Percentiles rank a stretch among this genome's conserved stretches.
Evolutionary conservation across 2,329 filamentous ascomycete genomes (phyloP).

Genomic region (Penicillium fuscoglaucum): DNA sequence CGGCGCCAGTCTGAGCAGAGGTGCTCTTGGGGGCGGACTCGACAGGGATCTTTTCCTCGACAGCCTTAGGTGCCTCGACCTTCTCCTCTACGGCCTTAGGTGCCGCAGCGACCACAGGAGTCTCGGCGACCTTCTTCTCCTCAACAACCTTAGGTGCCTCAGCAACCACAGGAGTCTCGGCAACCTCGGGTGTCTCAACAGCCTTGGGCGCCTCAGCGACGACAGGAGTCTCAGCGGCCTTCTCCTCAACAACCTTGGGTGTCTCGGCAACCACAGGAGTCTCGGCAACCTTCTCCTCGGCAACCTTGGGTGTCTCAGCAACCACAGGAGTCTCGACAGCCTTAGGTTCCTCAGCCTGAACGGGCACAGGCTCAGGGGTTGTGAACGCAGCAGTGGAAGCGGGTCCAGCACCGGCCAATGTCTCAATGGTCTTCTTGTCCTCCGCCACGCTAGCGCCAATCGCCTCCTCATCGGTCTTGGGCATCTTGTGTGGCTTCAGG

Average conservation of each 20-base stretch:
- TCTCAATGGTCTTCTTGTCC: slow-evolving; percentile 21
- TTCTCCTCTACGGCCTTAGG: not conserved
- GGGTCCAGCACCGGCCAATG: slow-evolving; percentile 23
- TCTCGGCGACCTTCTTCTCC: not conserved
- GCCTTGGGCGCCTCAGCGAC: no score
- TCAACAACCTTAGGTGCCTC: slow-evolving; percentile 4
- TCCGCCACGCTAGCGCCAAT: slow-evolving; percentile 15
- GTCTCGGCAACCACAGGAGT: not conserved
- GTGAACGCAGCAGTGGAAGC: slow-evolving; percentile 24
- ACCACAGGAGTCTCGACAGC: not conserved
- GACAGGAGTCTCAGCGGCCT: not conserved
- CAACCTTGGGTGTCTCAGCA: no score
- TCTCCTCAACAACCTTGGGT: not conserved
- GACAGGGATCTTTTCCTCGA: slow-evolving; percentile 10
- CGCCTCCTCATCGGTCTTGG: slow-evolving; percentile 36
- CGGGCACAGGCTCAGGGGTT: slow-evolving; percentile 21
- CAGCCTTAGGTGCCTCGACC: not conserved
- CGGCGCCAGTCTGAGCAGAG: slow-evolving; percentile 6
- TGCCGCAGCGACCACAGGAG: slow-evolving; percentile 1
- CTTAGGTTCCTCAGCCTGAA: slow-evolving; percentile 7
- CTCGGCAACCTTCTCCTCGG: no score
- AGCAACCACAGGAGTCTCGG: not conserved
- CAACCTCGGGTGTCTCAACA: not conserved
- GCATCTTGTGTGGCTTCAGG: slow-evolving; percentile 37
- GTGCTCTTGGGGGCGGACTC: slow-evolving; percentile 7